Conservation (phyloP, 768 basidiomycete species). For the Lentinula edodes region DNA sequence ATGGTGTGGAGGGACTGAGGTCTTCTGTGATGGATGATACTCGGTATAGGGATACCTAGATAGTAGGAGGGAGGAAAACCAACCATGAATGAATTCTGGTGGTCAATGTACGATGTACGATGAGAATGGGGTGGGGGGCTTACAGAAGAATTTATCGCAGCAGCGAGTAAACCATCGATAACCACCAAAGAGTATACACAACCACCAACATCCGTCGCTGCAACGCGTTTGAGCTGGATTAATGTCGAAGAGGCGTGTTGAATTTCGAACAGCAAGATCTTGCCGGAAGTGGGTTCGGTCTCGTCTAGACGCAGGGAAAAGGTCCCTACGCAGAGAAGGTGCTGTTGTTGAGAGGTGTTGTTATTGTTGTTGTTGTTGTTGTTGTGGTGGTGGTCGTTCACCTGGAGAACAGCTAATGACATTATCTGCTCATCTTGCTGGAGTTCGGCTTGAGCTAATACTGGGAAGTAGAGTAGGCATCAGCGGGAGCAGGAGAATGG, state of each 20-base stretch:
- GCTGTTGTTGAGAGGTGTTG: slow-evolving; percentile 21
- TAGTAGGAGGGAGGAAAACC: no score
- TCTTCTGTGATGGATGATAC: slow-evolving; percentile 25
- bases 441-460: slow-evolving; percentile 24
- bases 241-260: slow-evolving; percentile 26
- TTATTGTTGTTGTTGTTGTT: no score
- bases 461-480: background rate
- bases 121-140: slow-evolving; percentile 18
- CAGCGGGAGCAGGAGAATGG: background rate
- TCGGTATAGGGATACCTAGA: slow-evolving; percentile 45
- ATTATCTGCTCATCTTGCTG: slow-evolving; percentile 59
- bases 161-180: slow-evolving; percentile 47
- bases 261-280: slow-evolving; percentile 52
- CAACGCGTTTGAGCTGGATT: slow-evolving; percentile 22
- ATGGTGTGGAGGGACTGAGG: slow-evolving; percentile 14
- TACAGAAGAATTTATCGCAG: slow-evolving; percentile 75
- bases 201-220: slow-evolving; percentile 47
- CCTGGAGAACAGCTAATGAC: slow-evolving; percentile 34
- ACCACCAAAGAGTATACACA: slow-evolving; percentile 63
- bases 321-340: slow-evolving; percentile 50
- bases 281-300: slow-evolving; percentile 49
- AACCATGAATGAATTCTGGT: background rate
- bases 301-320: slow-evolving; percentile 37
- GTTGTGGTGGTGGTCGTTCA: no score
- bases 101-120: background rate